These are phyloP conservation scores for Stropharia rugosoannulata DNA, from an alignment of 768 basidiomycete species.

Conservation along the genomic window DNA sequence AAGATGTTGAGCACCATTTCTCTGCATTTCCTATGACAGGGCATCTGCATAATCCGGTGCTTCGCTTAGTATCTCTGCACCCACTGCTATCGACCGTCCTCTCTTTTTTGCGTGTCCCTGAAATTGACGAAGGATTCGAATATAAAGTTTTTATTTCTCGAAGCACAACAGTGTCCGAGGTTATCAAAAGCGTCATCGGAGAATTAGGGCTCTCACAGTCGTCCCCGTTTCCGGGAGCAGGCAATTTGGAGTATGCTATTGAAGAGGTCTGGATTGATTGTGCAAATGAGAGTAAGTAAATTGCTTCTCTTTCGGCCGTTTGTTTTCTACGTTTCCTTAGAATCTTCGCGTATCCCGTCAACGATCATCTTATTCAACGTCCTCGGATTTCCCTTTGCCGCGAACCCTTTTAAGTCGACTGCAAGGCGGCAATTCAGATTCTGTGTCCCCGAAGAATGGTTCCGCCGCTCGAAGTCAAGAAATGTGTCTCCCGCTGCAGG, in stretches of 20 bases:
- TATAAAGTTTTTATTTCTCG: constrained; percentile 68
- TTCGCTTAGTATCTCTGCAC: constrained; percentile 75
- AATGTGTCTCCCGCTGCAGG: constrained; percentile 44
- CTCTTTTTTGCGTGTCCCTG: constrained; percentile 67
- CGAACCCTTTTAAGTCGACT: constrained; percentile 40
- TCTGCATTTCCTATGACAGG: constrained; percentile 69
- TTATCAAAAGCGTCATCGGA: constrained; percentile 48
- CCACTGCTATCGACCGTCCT: constrained; percentile 53
- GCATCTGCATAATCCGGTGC: constrained; percentile 61
- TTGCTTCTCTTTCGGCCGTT: neutral
- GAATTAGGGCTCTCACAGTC: constrained; percentile 71
- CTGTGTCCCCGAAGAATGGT: constrained; percentile 82
- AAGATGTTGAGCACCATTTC: constrained; percentile 49
- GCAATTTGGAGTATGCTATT: constrained; percentile 67
- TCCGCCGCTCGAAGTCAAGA: constrained; percentile 63
- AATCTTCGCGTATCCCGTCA: constrained; percentile 38
- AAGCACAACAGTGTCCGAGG: constrained; percentile 51
- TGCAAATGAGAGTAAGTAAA: constrained; percentile 51
- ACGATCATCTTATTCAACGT: constrained; percentile 45
- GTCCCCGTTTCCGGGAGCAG: constrained; percentile 66
- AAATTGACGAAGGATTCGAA: constrained; percentile 71
- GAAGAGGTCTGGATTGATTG: constrained; percentile 65
- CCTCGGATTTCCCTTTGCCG: constrained; percentile 34
- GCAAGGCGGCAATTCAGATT: constrained; percentile 53
- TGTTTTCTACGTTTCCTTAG: constrained; percentile 26